Evolutionary conservation across 2,329 filamentous ascomycete genomes (phyloP).

Genomic region (Diaporthe caulivora): DNA sequence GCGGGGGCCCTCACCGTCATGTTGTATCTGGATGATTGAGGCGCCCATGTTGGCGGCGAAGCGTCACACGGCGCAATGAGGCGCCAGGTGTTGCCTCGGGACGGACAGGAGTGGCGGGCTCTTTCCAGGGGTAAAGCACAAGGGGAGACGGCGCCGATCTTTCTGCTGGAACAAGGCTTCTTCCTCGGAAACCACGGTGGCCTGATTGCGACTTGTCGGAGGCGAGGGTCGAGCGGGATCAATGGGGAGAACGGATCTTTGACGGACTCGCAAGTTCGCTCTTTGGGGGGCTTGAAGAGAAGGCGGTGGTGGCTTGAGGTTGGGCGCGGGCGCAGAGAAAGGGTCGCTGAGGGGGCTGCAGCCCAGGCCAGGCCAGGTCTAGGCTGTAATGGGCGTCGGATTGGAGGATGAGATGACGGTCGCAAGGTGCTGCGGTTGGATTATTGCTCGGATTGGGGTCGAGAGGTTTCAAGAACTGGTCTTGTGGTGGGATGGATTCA

Average conservation of each 20-base stretch:
- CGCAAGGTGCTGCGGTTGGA: slow-evolving; percentile 8
- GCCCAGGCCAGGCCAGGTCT: slow-evolving; percentile 20
- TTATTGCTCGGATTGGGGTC: slow-evolving; percentile 9
- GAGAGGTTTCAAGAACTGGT: slow-evolving; percentile 20
- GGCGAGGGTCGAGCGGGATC: slow-evolving; percentile 9
- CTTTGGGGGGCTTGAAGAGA: slow-evolving; percentile 1
- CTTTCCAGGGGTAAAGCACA: slow-evolving; percentile 8
- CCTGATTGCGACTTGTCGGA: neutral
- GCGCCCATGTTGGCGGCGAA: slow-evolving; percentile 76
- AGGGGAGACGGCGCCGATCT: slow-evolving; percentile 7
- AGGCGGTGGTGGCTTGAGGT: neutral
- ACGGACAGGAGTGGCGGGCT: slow-evolving; percentile 17
- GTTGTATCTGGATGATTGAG: slow-evolving; percentile 88
- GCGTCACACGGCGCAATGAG: slow-evolving; percentile 37
- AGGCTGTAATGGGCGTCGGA: neutral
- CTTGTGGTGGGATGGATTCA: slow-evolving; percentile 31
- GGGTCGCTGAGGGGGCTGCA: slow-evolving; percentile 11
- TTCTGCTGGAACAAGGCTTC: neutral
- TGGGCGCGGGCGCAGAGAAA: slow-evolving; percentile 16
- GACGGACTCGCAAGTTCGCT: slow-evolving; percentile 5
- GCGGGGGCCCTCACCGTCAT: slow-evolving; percentile 69
- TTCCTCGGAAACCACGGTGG: neutral
- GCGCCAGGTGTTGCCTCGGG: slow-evolving; percentile 28
- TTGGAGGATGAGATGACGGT: slow-evolving; percentile 6
- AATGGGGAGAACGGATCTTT: neutral